Base-by-base conservation (phyloP, 2,329 filamentous ascomycete genomes). In the Elsinoe necatrix region DNA sequence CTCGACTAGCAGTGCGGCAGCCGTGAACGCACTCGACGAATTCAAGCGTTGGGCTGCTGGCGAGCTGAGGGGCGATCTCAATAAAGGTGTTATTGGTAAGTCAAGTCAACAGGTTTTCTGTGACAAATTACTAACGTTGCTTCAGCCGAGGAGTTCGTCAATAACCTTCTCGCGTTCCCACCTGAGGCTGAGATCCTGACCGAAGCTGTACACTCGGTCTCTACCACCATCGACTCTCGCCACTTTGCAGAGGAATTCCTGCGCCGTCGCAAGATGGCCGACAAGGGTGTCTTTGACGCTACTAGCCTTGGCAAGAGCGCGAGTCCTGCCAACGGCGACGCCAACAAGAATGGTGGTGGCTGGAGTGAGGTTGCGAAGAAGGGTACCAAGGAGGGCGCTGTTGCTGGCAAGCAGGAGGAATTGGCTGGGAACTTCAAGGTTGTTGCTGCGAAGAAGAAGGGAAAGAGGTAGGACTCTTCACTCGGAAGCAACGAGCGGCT, bases 311-410 rank as follows among this genome's bases (percentile, higher is more conserved):
- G 82, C 14, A 77, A 80, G 48, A 78, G 73, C 51, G 73, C 75
- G 34, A 80, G 74, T 56, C 79, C 82, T 2, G 78, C 75, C 31
- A 73, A 60, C 67, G 78, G 66, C 54, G 70, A 65, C 60, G 75
- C 70, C 61, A 71, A 68, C 55, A 65, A 66, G 12, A 65, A 65
- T 45, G 66, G 75, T 61, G 84, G 87, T 56, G 92, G 92, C 18
- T 98, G 93, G 93, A 95, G 80, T 64, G 93, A 97, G 73, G 93
- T 98, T 54, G 93, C 93, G 1, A 97, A 97, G 84, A 96, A 96
- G 78, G 86, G 87, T 21, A 75, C 73, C 51, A 58, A 63, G 63
- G 64, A 67, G 67, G 60, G 29, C 9, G 52, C 52, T 43, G 21
- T 37, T 5, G 29, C n/a, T n/a, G 35, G 72, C 60, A 74, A 69